Percentiles rank a stretch among this genome's conserved stretches.
Conservation (phyloP, 257 asterid species). For the Eustoma russellianum region DNA sequence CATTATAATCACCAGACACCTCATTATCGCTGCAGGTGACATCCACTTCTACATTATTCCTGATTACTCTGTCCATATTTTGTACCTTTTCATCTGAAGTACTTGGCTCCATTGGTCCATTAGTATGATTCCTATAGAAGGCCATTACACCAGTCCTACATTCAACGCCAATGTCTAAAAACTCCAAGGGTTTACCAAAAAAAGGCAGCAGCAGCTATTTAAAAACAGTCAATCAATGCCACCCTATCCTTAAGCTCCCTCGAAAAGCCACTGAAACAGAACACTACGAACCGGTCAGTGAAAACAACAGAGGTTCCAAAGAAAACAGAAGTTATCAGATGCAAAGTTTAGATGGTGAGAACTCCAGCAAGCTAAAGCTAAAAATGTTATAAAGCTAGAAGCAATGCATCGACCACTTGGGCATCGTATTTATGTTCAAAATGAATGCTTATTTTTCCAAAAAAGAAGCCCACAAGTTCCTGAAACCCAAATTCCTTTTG, state of each 20-base stretch:
- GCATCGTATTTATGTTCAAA: neutral
- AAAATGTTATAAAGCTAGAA: neutral
- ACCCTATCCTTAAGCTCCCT: slow-evolving; percentile 23
- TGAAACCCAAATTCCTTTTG: slow-evolving; percentile 11
- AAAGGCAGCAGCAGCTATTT: slow-evolving; percentile 18
- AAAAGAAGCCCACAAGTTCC: neutral
- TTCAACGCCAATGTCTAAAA: slow-evolving; percentile 9
- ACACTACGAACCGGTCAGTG: slow-evolving; percentile 1
- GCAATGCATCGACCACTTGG: slow-evolving; percentile 13
- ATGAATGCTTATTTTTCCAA: slow-evolving; percentile 1
- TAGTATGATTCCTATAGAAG: slow-evolving; percentile 42
- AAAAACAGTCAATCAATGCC: slow-evolving; percentile 15
- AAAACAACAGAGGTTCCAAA: neutral
- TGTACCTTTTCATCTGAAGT: slow-evolving; percentile 41
- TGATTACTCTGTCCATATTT: slow-evolving; percentile 31
- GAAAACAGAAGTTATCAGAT: neutral
- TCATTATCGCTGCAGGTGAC: slow-evolving; percentile 36
- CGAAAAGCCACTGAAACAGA: slow-evolving; percentile 33
- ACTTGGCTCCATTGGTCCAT: slow-evolving; percentile 36
- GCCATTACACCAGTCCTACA: slow-evolving; percentile 54
- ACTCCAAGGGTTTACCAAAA: slow-evolving; percentile 1
- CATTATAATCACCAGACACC: slow-evolving; percentile 28
- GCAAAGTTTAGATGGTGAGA: no score
- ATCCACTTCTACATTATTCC: slow-evolving; percentile 45
- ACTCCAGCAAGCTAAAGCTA: neutral